Base-by-base conservation (phyloP, 108 stramenopile genomes). In the Halocafeteria seosinensis region DNA sequence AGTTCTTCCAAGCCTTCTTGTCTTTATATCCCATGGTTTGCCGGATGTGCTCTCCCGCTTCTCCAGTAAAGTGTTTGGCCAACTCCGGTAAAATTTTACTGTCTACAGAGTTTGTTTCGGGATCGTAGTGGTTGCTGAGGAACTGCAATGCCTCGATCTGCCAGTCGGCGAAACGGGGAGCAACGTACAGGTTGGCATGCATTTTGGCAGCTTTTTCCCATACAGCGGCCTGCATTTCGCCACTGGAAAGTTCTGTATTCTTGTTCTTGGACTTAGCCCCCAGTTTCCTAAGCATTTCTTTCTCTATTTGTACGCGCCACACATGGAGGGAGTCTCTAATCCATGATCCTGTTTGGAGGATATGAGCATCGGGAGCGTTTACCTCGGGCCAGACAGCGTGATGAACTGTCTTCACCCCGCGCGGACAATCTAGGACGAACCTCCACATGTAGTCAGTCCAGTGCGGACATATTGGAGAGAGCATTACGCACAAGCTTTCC, bases 391-490 rank as follows among this genome's bases (percentile, higher is more conserved):
- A 94, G 29, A 77, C 76, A 29, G 90, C 89, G 67, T 82, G 78
- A 30, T 89, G 80, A 24, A 88, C 88, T 62, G 85, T 71, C 29
- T 85, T 85, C 21, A 73, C 13, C 47, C 37, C 75, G 60, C 83
- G 84, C 31, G 85, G 83, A 34, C 86, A 61, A 50, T 73, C 69
- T 38, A 73, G 78, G 52, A 53, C 9, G 52, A 30, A 30, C 6
- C 3, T 9, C 87, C 87, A 88, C 33, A 89, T 61, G 37, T 69
- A 73, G 68, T 88, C 87, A 13, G 85, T 80, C 78, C 78, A 80
- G 76, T 80, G 79, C 9, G 81, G 81, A 59, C 71, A 90, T 30
- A 97, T 73, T 21, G 95, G 91, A 42, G 90, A 84, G 63, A 97
- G 88, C 53, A 88, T 34, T 1, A 80, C 28, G 29, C 38, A 60